phyloP scores from a whole-genome alignment of 441 rosid genomes.

The Croton laevigatus region DNA sequence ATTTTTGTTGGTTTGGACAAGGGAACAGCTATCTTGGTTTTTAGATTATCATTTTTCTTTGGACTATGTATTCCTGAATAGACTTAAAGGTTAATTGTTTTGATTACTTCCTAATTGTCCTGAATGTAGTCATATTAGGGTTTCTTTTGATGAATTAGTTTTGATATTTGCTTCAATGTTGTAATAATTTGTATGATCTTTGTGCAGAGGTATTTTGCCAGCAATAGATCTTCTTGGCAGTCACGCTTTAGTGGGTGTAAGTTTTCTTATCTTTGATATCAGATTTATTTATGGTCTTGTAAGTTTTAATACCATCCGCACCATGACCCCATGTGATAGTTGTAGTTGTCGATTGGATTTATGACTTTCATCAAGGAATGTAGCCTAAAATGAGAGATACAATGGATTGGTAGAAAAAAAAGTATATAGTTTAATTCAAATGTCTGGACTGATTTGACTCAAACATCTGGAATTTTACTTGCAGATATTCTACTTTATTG shows the following conservation, averaged over 20 bases:
- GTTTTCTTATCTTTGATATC: constrained; percentile 18
- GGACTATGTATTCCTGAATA: background rate
- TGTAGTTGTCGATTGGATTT: background rate
- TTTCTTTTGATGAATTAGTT: background rate
- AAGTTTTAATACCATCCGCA: background rate
- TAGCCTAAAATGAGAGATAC: background rate
- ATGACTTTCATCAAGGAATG: background rate
- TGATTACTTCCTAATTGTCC: background rate
- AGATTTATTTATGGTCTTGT: no score
- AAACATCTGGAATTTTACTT: constrained; percentile 12
- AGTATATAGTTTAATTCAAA: background rate
- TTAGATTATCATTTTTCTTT: constrained; percentile 1
- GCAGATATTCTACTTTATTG: constrained; percentile 86
- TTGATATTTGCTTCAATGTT: background rate
- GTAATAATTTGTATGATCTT: constrained; percentile 24
- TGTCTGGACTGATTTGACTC: constrained; percentile 3
- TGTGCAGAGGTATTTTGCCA: constrained; percentile 90
- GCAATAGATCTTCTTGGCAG: constrained; percentile 65
- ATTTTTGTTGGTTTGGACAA: background rate
- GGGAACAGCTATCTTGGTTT: background rate
- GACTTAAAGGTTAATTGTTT: background rate
- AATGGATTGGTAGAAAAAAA: background rate
- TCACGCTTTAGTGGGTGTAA: constrained; percentile 71
- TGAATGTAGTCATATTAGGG: background rate
- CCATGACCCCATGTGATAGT: background rate